Conservation (phyloP, 2,329 filamentous ascomycete species). For the Escovopsis weberi region DNA sequence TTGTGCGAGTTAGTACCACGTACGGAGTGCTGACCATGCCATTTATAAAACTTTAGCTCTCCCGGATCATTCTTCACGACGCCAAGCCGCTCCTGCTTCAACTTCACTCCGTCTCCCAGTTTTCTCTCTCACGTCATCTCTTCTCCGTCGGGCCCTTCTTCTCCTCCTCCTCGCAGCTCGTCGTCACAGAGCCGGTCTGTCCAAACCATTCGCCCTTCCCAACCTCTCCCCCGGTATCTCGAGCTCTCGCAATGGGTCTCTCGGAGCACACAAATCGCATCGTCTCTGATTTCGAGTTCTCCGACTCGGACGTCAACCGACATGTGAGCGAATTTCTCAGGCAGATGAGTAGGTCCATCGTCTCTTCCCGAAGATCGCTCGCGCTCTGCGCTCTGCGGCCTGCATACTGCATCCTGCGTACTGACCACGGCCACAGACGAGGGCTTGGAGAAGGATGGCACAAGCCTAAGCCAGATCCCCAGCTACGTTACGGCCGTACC, state of each 20-base stretch:
- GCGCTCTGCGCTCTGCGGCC: slow-evolving; percentile 1
- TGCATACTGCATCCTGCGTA: slow-evolving; percentile 1
- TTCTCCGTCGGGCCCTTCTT: slow-evolving; percentile 17
- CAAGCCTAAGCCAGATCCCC: slow-evolving; percentile 86
- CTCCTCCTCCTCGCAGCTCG: slow-evolving; percentile 15
- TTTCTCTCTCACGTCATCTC: slow-evolving; percentile 11
- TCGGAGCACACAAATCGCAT: slow-evolving; percentile 63
- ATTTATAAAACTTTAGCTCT: slow-evolving; percentile 22
- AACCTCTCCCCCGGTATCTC: slow-evolving; percentile 37
- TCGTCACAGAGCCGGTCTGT: slow-evolving; percentile 34
- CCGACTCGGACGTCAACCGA: slow-evolving; percentile 60
- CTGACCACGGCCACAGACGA: slow-evolving; percentile 41
- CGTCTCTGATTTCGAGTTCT: slow-evolving; percentile 74
- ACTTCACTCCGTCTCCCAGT: slow-evolving; percentile 9
- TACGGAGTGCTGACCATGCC: slow-evolving; percentile 3
- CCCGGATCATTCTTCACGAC: slow-evolving; percentile 38
- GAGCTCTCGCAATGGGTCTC: slow-evolving; percentile 45
- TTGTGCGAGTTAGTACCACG: background rate
- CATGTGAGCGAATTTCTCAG: slow-evolving; percentile 74
- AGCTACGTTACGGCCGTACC: slow-evolving; percentile 93
- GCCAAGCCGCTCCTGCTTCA: slow-evolving; percentile 26
- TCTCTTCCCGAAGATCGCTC: background rate
- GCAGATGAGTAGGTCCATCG: slow-evolving; percentile 53
- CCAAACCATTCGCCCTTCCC: slow-evolving; percentile 40
- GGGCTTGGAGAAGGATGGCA: slow-evolving; percentile 63